Evolutionary conservation across 2,329 filamentous ascomycete genomes (phyloP), one percentile per base, ranked within the genome.

Genomic region (Ceratocystis papillata): DNA sequence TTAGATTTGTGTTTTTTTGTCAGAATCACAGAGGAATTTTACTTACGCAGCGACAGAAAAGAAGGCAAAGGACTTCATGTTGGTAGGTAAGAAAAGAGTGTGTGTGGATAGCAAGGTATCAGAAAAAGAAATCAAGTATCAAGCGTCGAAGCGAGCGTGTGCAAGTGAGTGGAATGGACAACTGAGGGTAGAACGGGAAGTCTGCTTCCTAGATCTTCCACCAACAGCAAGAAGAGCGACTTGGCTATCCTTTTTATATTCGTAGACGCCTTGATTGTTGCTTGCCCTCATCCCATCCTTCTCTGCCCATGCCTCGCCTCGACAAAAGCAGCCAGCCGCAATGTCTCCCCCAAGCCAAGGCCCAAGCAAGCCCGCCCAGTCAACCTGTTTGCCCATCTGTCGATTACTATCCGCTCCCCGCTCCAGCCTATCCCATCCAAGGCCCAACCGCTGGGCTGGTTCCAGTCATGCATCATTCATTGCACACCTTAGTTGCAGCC

Each of bases 41-140:
- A 62, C 62, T 55, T 67, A 67, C 66, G 64, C 45, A 25, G 63
- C 17, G 46, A 57, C 45, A n/a, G 46, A 33, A n/a, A 67, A 33
- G 33, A 65, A 20, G 28, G 63, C 62, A 37, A 46, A 62, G 62
- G 66, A 55, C 66, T 67, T 67, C 66, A 67, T 67, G 5, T 17
- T 63, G 55, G 45, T 53, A 30, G 30, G 61, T 55, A 44, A 62
- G 57, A 65, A 41, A 44, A 60, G 53, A 62, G 46, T 55, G 50
- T 60, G 64, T 55, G 33, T 25, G 4, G 30, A 46, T 46, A 65
- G 46, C 30, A 55, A 64, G 15, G 22, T 59, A 46, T 65, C 48
- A 64, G 57, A 22, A 44, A 62, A n/a, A 6, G 28, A 46, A 46
- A 46, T 45, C 12, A 7, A 15, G 10, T 10, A n/a, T 10, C 33